Conservation (phyloP, 2,329 filamentous ascomycete genomes). For the Pestalotiopsis sp. region DNA sequence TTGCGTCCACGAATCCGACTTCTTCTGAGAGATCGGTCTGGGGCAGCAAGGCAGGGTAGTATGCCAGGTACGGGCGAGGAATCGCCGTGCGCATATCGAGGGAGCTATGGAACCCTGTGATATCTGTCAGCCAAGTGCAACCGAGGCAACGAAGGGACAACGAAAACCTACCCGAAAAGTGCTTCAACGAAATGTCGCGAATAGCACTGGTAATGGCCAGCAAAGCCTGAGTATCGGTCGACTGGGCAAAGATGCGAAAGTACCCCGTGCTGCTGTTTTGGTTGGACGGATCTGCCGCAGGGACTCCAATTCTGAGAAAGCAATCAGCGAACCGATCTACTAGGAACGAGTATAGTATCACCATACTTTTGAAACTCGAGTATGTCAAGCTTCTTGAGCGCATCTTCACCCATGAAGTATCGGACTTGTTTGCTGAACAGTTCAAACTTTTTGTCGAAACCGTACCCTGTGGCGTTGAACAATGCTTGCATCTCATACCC, state of each 20-base stretch:
- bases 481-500: constrained; percentile 5
- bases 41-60: not conserved
- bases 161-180: not conserved
- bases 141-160: not conserved
- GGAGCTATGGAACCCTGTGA: not conserved
- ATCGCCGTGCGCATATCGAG: not conserved
- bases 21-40: not conserved
- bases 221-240: constrained; percentile 32
- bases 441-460: constrained; percentile 15
- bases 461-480: constrained; percentile 13
- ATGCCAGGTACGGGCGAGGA: constrained; percentile 1
- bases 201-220: not conserved
- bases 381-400: constrained; percentile 22
- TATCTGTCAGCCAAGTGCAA: not conserved
- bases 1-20: not conserved
- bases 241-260: constrained; percentile 40
- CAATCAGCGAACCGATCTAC: constrained; percentile 15
- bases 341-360: constrained; percentile 21
- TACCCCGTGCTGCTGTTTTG: constrained; percentile 38
- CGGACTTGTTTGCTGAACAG: constrained; percentile 29
- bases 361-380: constrained; percentile 32
- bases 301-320: constrained; percentile 32
- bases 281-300: constrained; percentile 26
- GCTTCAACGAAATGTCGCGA: constrained; percentile 4
- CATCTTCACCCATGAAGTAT: constrained; percentile 26